Evolutionary conservation across 164 flowering plant genomes (phyloP), one percentile per base, ranked within the genome.

Genomic region (Kalanchoe fedtschenkoi): DNA sequence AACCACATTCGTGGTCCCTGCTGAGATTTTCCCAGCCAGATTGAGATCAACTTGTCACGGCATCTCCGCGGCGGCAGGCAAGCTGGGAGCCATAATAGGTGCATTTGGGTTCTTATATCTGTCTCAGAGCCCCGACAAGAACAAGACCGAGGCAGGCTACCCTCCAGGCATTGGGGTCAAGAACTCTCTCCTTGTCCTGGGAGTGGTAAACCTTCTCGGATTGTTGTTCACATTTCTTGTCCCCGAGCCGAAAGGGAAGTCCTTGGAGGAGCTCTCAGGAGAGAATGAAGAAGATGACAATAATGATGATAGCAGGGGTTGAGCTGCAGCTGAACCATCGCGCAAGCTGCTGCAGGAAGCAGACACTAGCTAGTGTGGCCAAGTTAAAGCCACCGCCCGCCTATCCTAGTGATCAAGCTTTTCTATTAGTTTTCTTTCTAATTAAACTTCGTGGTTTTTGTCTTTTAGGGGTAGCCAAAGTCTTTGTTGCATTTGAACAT

Each of bases 1-100:
- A 24, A 85, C 91, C 9, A 85, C 91, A 35, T 85, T 85, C 65
- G 71, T 85, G 0, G 88, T 85, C 10, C 88, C 91, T 2, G 91
- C 91, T 1, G 91, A 86, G 54, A 47, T 47, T 47, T 47, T 47
- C 11, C 54, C 54, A 22, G 54, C 54, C 11, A 47, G 77, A 83
- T 80, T 41, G 4, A 65, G 91, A 34, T 75, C 91, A 6, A 85
- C 91, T 13, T 85, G 91, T 58, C 88, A 85, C 34, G 91, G 91
- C 0, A 83, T 85, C 33, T 85, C 91, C 8, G 88, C 88, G 2
- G 91, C 91, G 8, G 38, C 88, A 0, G 91, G 91, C 22, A 85
- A 85, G 68, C 72, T 77, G 0, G 91, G 91, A 8, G 91, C 88
- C 0, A 85, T 85, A 0, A 68, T 85, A 0, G 91, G 88, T 21